These are phyloP conservation scores for Fusarium verrucosum DNA, from an alignment of 2,329 filamentous ascomycete genomes.

Conservation along the genomic window DNA sequence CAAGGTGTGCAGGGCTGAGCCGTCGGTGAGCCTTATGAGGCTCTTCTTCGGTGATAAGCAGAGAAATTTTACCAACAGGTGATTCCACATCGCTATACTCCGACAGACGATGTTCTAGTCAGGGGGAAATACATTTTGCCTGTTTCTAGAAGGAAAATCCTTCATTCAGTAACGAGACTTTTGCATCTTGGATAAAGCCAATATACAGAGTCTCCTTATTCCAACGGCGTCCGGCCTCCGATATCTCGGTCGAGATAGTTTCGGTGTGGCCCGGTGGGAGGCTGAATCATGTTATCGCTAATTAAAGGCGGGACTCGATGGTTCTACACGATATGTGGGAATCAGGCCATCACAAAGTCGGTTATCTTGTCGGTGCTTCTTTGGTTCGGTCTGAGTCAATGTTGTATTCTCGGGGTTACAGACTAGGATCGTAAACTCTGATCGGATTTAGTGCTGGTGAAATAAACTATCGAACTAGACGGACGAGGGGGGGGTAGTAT, in stretches of 20 bases:
- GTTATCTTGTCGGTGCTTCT: background rate
- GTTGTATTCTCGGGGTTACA: background rate
- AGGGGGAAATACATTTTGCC: background rate
- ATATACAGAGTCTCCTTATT: background rate
- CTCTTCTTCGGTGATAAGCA: conserved; percentile 1
- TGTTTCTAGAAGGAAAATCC: background rate
- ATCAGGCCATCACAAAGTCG: conserved; percentile 8
- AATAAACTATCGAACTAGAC: too few species aligned
- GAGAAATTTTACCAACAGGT: background rate
- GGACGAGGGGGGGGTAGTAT: too few species aligned
- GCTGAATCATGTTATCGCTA: background rate
- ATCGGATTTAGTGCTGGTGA: too few species aligned
- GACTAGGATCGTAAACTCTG: background rate
- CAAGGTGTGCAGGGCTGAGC: conserved; percentile 14
- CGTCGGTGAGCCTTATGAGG: conserved; percentile 8
- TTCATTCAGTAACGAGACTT: background rate
- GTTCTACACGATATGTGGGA: background rate
- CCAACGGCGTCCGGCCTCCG: conserved; percentile 7
- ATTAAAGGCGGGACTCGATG: conserved; percentile 10
- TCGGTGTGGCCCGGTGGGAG: conserved; percentile 13
- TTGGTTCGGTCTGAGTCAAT: background rate
- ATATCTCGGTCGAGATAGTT: background rate
- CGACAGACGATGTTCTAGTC: background rate
- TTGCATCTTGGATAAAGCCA: background rate
- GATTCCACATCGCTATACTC: conserved; percentile 3